These are phyloP conservation scores for Tulasnella sp. DNA, from an alignment of 768 basidiomycete species.

Conservation along the genomic window DNA sequence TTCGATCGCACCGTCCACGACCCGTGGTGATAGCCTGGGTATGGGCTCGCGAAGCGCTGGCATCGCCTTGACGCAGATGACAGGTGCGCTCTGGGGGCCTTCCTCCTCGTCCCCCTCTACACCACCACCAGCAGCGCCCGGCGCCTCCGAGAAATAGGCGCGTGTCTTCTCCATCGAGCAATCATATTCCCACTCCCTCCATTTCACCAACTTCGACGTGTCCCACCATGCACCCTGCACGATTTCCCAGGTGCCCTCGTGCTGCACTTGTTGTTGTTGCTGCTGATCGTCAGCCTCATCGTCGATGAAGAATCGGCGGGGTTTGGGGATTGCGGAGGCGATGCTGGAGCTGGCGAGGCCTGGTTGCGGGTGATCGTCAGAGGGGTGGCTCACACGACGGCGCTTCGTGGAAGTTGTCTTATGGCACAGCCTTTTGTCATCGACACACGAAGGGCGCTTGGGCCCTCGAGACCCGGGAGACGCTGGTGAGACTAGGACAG, in stretches of 20 bases:
- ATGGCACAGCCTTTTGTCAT: neutral
- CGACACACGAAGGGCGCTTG: neutral
- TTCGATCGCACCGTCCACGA: neutral
- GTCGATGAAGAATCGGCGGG: neutral
- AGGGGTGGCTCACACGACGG: neutral
- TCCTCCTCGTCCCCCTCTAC: too few species aligned
- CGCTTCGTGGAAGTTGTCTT: neutral
- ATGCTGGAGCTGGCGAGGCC: neutral
- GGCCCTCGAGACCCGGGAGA: slow-evolving; percentile 5
- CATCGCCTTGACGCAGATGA: slow-evolving; percentile 2
- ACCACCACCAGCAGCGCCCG: too few species aligned
- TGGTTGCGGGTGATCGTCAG: neutral
- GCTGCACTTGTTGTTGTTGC: neutral
- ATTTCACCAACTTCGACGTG: neutral
- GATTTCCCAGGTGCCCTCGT: slow-evolving; percentile 8
- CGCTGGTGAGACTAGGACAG: neutral
- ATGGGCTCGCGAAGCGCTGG: neutral
- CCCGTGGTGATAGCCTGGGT: neutral
- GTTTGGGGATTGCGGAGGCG: neutral
- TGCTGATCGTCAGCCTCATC: neutral
- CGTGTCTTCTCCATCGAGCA: too few species aligned
- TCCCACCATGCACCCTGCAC: slow-evolving; percentile 9
- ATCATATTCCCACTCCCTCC: too few species aligned
- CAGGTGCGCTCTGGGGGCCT: neutral
- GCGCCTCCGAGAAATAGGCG: too few species aligned